phyloP scores from a whole-genome alignment of 2,329 filamentous ascomycete genomes.

The Aspergillus vadensis region DNA sequence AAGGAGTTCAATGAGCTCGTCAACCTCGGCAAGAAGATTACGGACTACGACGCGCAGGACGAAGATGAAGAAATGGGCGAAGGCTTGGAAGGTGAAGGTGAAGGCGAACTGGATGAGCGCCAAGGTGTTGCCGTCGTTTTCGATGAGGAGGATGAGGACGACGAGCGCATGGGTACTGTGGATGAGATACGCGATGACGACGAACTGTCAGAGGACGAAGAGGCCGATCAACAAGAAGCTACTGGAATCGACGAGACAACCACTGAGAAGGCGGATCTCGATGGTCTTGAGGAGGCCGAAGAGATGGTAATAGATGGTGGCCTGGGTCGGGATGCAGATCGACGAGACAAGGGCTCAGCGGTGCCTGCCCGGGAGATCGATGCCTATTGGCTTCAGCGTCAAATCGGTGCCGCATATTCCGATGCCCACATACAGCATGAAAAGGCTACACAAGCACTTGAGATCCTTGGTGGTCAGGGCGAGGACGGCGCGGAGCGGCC shows the following conservation, averaged over 20 bases:
- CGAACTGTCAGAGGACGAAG: conserved; percentile 76
- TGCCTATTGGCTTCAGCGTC: conserved; percentile 93
- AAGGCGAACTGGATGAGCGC: conserved; percentile 81
- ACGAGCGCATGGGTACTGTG: conserved; percentile 74
- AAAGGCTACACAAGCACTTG: conserved; percentile 82
- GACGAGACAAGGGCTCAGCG: conserved; percentile 53
- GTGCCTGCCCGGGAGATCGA: conserved; percentile 89
- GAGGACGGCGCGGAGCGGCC: conserved; percentile 78
- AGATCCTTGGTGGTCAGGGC: conserved; percentile 75
- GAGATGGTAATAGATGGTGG: conserved; percentile 82
- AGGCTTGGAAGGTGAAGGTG: conserved; percentile 66
- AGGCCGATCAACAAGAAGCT: conserved; percentile 63
- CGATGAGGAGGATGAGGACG: conserved; percentile 85
- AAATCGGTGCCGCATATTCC: conserved; percentile 83
- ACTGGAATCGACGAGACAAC: conserved; percentile 53
- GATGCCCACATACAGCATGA: conserved; percentile 93
- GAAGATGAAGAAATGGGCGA: conserved; percentile 86
- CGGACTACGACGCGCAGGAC: conserved; percentile 94
- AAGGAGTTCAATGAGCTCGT: conserved; percentile 97
- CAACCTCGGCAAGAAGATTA: conserved; percentile 97
- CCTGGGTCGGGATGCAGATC: conserved; percentile 45
- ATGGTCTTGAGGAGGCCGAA: conserved; percentile 55
- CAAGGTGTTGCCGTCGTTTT: conserved; percentile 98
- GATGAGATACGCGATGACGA: conserved; percentile 85
- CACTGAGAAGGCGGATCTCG: conserved; percentile 43